phyloP scores from a whole-genome alignment of 2,329 filamentous ascomycete species.

The Xylaria sp. region DNA sequence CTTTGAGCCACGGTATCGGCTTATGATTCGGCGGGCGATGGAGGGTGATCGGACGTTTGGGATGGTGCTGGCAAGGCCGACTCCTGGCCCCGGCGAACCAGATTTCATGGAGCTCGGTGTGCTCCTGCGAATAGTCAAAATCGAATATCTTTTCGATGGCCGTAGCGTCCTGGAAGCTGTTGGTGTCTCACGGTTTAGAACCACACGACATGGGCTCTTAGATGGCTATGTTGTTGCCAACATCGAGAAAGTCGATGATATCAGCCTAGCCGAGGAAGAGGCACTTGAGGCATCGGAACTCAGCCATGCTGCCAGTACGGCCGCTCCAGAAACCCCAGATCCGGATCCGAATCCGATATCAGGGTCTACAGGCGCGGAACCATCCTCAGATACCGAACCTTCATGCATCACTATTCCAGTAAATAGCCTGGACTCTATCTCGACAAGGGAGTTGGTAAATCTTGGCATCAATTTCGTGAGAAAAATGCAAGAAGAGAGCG shows the following conservation, averaged over 20 bases:
- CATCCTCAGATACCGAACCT: slow-evolving; percentile 34
- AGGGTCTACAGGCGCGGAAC: slow-evolving; percentile 1
- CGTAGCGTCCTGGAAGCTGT: slow-evolving; percentile 82
- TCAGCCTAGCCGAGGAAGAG: slow-evolving; percentile 84
- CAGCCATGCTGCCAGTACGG: slow-evolving; percentile 40
- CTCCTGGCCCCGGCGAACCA: slow-evolving; percentile 46
- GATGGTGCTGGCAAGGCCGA: slow-evolving; percentile 79
- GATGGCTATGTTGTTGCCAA: slow-evolving; percentile 85
- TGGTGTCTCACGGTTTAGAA: slow-evolving; percentile 80
- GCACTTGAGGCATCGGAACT: slow-evolving; percentile 76
- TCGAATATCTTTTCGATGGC: slow-evolving; percentile 79
- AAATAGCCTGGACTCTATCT: slow-evolving; percentile 63
- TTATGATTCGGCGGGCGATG: slow-evolving; percentile 86
- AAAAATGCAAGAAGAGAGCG: slow-evolving; percentile 74
- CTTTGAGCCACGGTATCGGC: slow-evolving; percentile 90
- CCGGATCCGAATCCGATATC: slow-evolving; percentile 23
- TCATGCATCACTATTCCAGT: slow-evolving; percentile 30
- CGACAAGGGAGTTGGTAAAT: slow-evolving; percentile 76
- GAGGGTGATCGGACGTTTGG: slow-evolving; percentile 82
- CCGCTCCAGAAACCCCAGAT: slow-evolving; percentile 38
- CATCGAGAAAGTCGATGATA: slow-evolving; percentile 80
- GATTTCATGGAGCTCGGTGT: slow-evolving; percentile 80
- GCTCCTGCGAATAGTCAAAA: slow-evolving; percentile 77
- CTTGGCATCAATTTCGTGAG: slow-evolving; percentile 73
- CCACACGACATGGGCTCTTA: slow-evolving; percentile 69